A percentile compares a stretch with the other conserved stretches of the same genome.
These are phyloP conservation scores for Trichoderma aggressivum DNA, from an alignment of 2,329 filamentous ascomycete genomes.

Conservation along the genomic window DNA sequence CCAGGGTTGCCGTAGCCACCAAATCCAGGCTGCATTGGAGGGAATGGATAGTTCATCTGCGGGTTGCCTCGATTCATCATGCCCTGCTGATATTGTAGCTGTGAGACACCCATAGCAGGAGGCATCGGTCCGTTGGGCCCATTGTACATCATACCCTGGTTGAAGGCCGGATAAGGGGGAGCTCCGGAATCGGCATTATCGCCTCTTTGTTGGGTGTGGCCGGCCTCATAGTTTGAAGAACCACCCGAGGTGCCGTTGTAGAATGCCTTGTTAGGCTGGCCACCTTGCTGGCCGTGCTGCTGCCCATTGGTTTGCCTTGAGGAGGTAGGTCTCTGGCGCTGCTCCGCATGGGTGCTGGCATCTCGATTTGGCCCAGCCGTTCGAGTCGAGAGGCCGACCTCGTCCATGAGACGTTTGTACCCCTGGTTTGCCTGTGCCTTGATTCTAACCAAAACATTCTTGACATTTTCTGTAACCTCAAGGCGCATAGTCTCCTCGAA, in stretches of 20 bases:
- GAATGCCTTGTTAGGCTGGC: conserved; percentile 48
- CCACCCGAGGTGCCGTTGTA: conserved; percentile 43
- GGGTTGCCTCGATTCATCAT: conserved; percentile 53
- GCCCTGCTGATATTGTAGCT: conserved; percentile 57
- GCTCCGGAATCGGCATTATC: conserved; percentile 51
- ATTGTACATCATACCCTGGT: conserved; percentile 52
- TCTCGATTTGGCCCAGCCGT: conserved; percentile 45
- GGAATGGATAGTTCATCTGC: conserved; percentile 56
- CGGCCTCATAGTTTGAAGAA: conserved; percentile 48
- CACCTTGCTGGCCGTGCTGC: conserved; percentile 39
- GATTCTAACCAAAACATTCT: conserved; percentile 80
- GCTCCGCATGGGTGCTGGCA: conserved; percentile 42
- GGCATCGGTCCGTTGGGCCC: conserved; percentile 43
- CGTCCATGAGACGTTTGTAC: conserved; percentile 98
- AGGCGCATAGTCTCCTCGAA: conserved; percentile 87
- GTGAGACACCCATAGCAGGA: conserved; percentile 49
- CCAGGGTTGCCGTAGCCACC: conserved; percentile 49
- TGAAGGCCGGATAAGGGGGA: conserved; percentile 49
- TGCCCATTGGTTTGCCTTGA: conserved; percentile 51
- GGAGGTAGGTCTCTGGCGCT: conserved; percentile 54
- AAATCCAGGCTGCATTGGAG: conserved; percentile 54
- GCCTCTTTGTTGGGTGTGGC: conserved; percentile 49
- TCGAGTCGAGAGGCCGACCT: conserved; percentile 81
- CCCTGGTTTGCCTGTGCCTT: conserved; percentile 93
- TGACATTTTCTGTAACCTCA: conserved; percentile 89